Evolutionary conservation across 306 rosid species (phyloP).

Genomic region (Castanea crenata): DNA sequence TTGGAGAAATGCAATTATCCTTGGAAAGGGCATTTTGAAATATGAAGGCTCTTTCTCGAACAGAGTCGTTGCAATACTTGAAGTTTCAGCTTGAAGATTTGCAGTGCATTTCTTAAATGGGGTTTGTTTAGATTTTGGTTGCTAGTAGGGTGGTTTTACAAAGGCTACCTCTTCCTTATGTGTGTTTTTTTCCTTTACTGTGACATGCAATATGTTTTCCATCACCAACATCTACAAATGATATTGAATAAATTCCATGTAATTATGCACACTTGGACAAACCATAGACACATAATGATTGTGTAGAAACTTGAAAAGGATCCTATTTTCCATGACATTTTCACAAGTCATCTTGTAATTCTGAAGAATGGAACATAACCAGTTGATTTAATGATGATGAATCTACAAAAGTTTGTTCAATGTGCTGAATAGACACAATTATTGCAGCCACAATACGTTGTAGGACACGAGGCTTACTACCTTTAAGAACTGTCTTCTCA

Average conservation of each 20-base stretch:
- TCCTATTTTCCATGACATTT: slow-evolving; percentile 8
- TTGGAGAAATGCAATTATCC: no score
- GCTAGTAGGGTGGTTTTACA: no score
- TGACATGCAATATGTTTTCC: slow-evolving; percentile 63
- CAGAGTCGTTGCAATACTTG: no score
- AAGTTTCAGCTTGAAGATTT: no score
- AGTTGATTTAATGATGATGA: not conserved
- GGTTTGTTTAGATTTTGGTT: no score
- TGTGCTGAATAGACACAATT: not conserved
- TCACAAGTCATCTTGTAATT: not conserved
- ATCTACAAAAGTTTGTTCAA: not conserved
- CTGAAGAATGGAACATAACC: slow-evolving; percentile 13
- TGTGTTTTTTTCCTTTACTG: no score
- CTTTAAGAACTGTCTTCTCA: slow-evolving; percentile 76
- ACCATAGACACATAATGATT: not conserved
- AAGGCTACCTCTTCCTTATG: no score
- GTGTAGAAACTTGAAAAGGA: slow-evolving; percentile 1
- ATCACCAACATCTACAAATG: slow-evolving; percentile 55
- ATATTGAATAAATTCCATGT: slow-evolving; percentile 23
- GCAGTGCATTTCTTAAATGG: no score
- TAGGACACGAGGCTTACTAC: slow-evolving; percentile 25
- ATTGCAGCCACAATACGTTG: not conserved
- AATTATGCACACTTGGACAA: slow-evolving; percentile 14
- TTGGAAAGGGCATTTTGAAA: no score
- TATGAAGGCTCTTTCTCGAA: no score